Evolutionary conservation across 2,329 filamentous ascomycete genomes (phyloP).

Genomic region (Colletotrichum tabaci): DNA sequence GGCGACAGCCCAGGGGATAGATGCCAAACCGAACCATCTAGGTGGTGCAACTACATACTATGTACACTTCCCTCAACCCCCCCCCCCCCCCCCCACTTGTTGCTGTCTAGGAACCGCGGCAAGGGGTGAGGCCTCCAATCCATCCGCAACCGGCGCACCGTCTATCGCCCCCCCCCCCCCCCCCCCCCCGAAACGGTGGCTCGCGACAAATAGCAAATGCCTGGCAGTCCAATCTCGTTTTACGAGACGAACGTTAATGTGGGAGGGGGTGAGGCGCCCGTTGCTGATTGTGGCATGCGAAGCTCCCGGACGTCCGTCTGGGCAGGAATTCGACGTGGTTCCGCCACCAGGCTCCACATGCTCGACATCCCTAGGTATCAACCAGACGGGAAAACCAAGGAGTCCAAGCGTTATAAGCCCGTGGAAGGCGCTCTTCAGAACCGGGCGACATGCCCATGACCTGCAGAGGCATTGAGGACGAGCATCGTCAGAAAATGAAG

Average conservation of each 20-base stretch:
- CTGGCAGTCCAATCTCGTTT: not conserved
- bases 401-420: too few species aligned
- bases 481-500: too few species aligned
- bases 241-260: not conserved
- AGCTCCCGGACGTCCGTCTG: too few species aligned
- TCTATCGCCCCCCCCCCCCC: not conserved
- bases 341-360: too few species aligned
- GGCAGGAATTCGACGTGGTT: too few species aligned
- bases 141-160: slow-evolving; percentile 3
- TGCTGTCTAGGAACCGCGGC: slow-evolving; percentile 6
- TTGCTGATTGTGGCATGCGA: too few species aligned
- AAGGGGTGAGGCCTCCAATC: slow-evolving; percentile 1
- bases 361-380: too few species aligned
- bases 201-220: slow-evolving; percentile 1
- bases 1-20: not conserved
- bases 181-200: not conserved
- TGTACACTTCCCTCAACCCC: not conserved
- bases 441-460: too few species aligned
- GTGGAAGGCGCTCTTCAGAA: too few species aligned
- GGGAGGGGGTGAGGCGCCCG: not conserved
- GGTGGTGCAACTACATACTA: not conserved
- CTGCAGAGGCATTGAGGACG: too few species aligned
- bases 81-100: not conserved
- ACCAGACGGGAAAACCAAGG: too few species aligned
- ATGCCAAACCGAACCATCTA: not conserved